A percentile compares a stretch with the other conserved stretches of the same genome.
Conservation (phyloP, 345 rosid species). For the Mallotus nudiflorus region DNA sequence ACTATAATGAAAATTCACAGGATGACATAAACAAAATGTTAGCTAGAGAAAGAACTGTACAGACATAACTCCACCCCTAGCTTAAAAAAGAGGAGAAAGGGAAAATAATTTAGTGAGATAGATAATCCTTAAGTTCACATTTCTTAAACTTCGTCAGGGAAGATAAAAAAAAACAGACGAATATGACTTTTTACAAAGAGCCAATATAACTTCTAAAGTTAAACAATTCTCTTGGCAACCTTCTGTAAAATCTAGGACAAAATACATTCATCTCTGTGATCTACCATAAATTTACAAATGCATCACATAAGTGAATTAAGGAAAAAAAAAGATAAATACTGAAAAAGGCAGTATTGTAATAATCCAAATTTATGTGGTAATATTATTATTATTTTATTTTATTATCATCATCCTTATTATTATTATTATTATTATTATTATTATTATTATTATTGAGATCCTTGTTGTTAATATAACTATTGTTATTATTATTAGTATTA, state of each 20-base stretch:
- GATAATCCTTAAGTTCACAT: background rate
- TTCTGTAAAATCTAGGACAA: background rate
- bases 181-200: background rate
- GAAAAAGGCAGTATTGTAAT: too few relatives aligned
- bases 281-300: background rate
- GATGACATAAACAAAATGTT: background rate
- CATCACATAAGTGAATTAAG: background rate
- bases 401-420: too few relatives aligned
- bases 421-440: too few relatives aligned
- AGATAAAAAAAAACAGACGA: background rate
- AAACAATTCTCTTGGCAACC: background rate
- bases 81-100: background rate
- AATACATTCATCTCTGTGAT: background rate
- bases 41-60: background rate
- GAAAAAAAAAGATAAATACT: background rate
- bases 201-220: background rate
- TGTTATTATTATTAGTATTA: too few relatives aligned
- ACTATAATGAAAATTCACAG: background rate
- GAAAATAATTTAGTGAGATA: background rate
- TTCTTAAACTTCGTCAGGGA: background rate
- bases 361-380: too few relatives aligned
- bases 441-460: too few relatives aligned
- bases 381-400: too few relatives aligned
- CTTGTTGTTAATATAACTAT: too few relatives aligned
- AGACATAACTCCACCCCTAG: background rate